These are phyloP conservation scores for Pythium chondricola DNA, from an alignment of 352 stramenopile genomes.

Conservation along the genomic window DNA sequence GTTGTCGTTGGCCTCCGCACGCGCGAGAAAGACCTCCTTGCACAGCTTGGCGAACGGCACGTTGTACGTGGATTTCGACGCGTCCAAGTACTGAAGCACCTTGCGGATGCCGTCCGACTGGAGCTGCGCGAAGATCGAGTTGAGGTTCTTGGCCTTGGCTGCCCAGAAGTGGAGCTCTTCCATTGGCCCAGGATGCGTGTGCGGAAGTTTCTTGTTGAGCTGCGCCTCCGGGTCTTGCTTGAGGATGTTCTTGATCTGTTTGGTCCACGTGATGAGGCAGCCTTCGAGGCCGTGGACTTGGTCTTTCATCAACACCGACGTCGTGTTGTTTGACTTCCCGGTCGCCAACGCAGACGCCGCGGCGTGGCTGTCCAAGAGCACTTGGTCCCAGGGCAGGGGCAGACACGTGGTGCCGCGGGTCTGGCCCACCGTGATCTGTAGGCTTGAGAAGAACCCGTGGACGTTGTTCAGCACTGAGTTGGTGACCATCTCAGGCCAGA, in stretches of 20 bases:
- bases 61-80: slow-evolving; percentile 88
- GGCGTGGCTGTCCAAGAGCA: slow-evolving; percentile 43
- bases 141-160: slow-evolving; percentile 79
- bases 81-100: slow-evolving; percentile 85
- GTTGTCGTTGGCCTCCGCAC: slow-evolving; percentile 85
- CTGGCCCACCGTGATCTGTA: slow-evolving; percentile 87
- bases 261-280: slow-evolving; percentile 91
- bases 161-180: slow-evolving; percentile 89
- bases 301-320: slow-evolving; percentile 48
- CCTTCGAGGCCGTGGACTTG: slow-evolving; percentile 84
- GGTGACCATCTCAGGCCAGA: slow-evolving; percentile 80
- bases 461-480: slow-evolving; percentile 72
- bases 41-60: slow-evolving; percentile 89
- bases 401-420: slow-evolving; percentile 79
- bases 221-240: slow-evolving; percentile 83
- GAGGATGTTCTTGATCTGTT: slow-evolving; percentile 92
- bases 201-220: slow-evolving; percentile 45
- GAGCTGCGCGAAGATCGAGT: slow-evolving; percentile 88
- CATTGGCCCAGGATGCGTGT: slow-evolving; percentile 70
- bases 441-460: slow-evolving; percentile 71
- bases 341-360: no score
- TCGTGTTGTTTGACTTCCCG: slow-evolving; percentile 1
- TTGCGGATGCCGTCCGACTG: slow-evolving; percentile 83
- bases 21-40: slow-evolving; percentile 87
- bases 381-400: slow-evolving; percentile 76